Conservation (phyloP, 352 stramenopile genomes). For the Bremia lactucae region DNA sequence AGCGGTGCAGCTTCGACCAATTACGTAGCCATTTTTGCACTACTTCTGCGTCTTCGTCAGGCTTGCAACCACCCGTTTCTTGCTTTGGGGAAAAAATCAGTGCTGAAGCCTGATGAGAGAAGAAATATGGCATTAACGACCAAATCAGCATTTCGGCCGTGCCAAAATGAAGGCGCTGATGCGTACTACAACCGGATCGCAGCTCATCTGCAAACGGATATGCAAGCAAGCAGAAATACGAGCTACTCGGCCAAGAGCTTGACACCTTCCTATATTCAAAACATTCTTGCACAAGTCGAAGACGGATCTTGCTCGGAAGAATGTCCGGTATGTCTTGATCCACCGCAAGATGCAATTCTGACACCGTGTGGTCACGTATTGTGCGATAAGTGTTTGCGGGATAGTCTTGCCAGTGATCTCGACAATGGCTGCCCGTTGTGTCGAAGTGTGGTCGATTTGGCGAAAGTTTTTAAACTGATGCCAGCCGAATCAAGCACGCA, state of each 20-base stretch:
- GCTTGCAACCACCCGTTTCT: slow-evolving; percentile 86
- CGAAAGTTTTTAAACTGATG: slow-evolving; percentile 46
- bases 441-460: slow-evolving; percentile 44
- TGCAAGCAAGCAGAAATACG: slow-evolving; percentile 22
- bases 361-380: slow-evolving; percentile 82
- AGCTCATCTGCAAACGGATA: slow-evolving; percentile 36
- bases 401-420: slow-evolving; percentile 44
- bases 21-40: slow-evolving; percentile 84
- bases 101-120: slow-evolving; percentile 6
- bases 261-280: slow-evolving; percentile 53
- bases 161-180: slow-evolving; percentile 38
- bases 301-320: slow-evolving; percentile 69
- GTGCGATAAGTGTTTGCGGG: slow-evolving; percentile 62
- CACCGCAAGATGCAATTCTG: slow-evolving; percentile 53
- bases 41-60: slow-evolving; percentile 81
- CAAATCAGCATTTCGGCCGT: slow-evolving; percentile 32
- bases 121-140: not conserved
- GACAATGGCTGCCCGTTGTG: slow-evolving; percentile 73
- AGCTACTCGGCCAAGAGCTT: no score
- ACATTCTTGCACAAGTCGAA: slow-evolving; percentile 69
- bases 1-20: slow-evolving; percentile 60
- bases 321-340: slow-evolving; percentile 80
- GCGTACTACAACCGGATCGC: slow-evolving; percentile 56
- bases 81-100: slow-evolving; percentile 54
- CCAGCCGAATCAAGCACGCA: slow-evolving; percentile 2